Evolutionary conservation across 1,284 basidiomycete species (phyloP).

Genomic region (Cutaneotrichosporon sp.): DNA sequence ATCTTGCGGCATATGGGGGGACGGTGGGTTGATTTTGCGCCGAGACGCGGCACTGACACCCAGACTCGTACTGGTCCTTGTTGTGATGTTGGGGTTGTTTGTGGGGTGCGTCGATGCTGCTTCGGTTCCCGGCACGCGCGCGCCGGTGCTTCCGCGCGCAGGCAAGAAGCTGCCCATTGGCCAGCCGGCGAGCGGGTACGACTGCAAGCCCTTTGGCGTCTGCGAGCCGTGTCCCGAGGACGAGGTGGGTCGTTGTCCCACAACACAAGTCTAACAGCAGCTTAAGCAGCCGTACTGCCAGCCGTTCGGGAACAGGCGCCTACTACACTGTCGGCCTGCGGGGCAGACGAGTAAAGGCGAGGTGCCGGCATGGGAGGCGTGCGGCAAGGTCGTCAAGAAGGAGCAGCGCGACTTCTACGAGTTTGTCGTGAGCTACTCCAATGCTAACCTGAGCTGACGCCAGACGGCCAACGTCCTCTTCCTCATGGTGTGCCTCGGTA

Average conservation of each 20-base stretch:
- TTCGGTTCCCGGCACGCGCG: no score
- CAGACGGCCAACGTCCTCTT: conserved; percentile 64
- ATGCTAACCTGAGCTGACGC: not conserved
- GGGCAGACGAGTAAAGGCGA: conserved; percentile 46
- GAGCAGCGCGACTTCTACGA: conserved; percentile 82
- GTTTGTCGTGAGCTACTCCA: conserved; percentile 59
- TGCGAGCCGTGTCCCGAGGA: conserved; percentile 78
- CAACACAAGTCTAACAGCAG: conserved; percentile 48
- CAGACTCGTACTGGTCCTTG: conserved; percentile 14
- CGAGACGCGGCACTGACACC: not conserved
- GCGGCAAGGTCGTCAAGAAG: conserved; percentile 68
- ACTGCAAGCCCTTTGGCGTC: conserved; percentile 69
- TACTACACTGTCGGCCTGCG: conserved; percentile 67
- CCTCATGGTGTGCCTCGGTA: conserved; percentile 58
- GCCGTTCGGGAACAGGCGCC: conserved; percentile 79
- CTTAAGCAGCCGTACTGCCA: conserved; percentile 79
- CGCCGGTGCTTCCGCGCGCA: no score
- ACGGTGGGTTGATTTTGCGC: conserved; percentile 4
- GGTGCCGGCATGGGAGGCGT: conserved; percentile 79
- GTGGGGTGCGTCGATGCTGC: no score
- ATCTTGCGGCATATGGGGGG: conserved; percentile 4
- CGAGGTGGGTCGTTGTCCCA: conserved; percentile 55
- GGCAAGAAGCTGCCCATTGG: conserved; percentile 22
- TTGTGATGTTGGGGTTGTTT: conserved; percentile 22
- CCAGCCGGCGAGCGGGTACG: conserved; percentile 36